phyloP scores from a whole-genome alignment of 2,329 filamentous ascomycete genomes.

The Apiospora kogelbergensis region DNA sequence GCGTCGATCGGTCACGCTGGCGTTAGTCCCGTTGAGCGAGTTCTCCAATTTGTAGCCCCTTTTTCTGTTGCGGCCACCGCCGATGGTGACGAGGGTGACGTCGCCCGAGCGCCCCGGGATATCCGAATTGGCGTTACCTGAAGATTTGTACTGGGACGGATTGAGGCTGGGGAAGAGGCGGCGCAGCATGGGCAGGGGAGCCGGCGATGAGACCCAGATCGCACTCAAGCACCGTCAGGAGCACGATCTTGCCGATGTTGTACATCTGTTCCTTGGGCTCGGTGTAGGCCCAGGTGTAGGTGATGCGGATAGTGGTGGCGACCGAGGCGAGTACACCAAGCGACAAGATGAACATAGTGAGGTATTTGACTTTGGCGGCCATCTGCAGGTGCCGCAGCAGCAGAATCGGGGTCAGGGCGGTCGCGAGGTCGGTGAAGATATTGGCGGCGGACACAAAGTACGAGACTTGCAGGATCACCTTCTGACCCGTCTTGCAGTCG shows the following conservation, averaged over 20 bases:
- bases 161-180: slow-evolving; percentile 9
- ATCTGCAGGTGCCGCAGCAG: slow-evolving; percentile 17
- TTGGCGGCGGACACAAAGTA: slow-evolving; percentile 19
- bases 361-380: slow-evolving; percentile 11
- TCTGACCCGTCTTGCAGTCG: slow-evolving; percentile 17
- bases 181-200: slow-evolving; percentile 11
- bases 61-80: slow-evolving; percentile 2
- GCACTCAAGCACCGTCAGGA: slow-evolving; percentile 12
- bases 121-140: background rate
- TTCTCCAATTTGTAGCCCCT: slow-evolving; percentile 13
- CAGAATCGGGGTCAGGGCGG: slow-evolving; percentile 16
- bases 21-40: background rate
- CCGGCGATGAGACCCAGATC: slow-evolving; percentile 12
- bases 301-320: slow-evolving; percentile 17
- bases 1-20: background rate
- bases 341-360: slow-evolving; percentile 15
- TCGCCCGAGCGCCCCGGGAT: slow-evolving; percentile 5
- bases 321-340: slow-evolving; percentile 18
- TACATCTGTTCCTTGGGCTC: slow-evolving; percentile 1
- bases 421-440: slow-evolving; percentile 17
- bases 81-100: slow-evolving; percentile 15
- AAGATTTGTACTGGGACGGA: background rate
- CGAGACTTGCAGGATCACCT: slow-evolving; percentile 16
- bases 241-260: background rate
- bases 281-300: slow-evolving; percentile 14